phyloP scores from a whole-genome alignment of 2,329 filamentous ascomycete genomes.

The Trichoderma oligosporum region DNA sequence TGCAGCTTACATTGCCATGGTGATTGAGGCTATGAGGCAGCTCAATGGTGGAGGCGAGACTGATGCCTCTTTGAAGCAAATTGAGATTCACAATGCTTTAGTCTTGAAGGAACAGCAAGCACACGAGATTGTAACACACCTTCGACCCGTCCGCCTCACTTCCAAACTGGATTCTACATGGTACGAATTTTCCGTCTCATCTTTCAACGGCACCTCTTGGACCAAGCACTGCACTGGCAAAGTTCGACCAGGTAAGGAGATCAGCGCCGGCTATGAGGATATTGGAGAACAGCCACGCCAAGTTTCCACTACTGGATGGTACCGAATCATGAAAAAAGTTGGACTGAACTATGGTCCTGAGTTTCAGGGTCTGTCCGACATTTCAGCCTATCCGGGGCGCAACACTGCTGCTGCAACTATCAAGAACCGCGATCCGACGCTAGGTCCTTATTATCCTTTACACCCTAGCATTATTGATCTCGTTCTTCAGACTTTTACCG shows the following conservation, averaged over 20 bases:
- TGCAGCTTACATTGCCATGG: conserved; percentile 43
- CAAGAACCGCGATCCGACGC: neutral
- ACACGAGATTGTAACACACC: conserved; percentile 20
- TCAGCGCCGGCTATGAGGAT: neutral
- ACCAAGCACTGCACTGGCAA: conserved; percentile 6
- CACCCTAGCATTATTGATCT: conserved; percentile 18
- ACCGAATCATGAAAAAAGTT: conserved; percentile 4
- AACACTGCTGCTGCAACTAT: neutral
- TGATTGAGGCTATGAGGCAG: conserved; percentile 37
- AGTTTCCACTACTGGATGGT: conserved; percentile 6
- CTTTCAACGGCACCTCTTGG: conserved; percentile 19
- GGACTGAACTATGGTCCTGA: conserved; percentile 19
- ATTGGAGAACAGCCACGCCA: conserved; percentile 1
- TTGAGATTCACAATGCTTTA: conserved; percentile 18
- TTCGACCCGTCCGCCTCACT: conserved; percentile 14
- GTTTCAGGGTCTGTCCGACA: conserved; percentile 17
- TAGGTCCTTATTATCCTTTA: conserved; percentile 1
- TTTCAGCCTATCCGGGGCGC: conserved; percentile 11
- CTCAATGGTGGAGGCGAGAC: conserved; percentile 2
- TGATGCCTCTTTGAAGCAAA: conserved; percentile 13
- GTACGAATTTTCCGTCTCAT: conserved; percentile 21
- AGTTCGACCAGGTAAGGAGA: neutral
- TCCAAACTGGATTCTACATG: conserved; percentile 18
- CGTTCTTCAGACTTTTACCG: conserved; percentile 14
- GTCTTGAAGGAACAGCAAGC: conserved; percentile 13